Evolutionary conservation across 139 green algal genomes (phyloP), one percentile per base, ranked within the genome.

Genomic region (Dunaliella primolecta): DNA sequence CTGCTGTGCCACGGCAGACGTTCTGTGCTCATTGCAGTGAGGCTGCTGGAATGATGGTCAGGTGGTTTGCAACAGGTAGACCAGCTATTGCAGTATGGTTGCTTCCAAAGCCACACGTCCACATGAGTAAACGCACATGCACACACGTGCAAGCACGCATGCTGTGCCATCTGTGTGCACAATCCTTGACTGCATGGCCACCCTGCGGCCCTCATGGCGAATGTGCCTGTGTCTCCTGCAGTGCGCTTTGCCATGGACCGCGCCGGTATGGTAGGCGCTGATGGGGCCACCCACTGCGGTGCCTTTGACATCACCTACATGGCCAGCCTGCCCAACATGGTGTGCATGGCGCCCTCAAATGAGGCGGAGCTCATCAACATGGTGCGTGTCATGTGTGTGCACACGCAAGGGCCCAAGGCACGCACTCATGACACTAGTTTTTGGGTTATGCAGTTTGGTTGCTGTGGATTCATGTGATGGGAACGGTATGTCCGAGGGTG

Each of bases 201-300:
- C n/a, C n/a, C n/a, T n/a, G n/a, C n/a, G n/a, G n/a, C n/a, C n/a
- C n/a, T n/a, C n/a, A n/a, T n/a, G n/a, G n/a, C n/a, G n/a, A n/a
- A n/a, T n/a, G n/a, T n/a, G n/a, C n/a, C n/a, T n/a, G n/a, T n/a
- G n/a, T n/a, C n/a, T n/a, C n/a, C n/a, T 90, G 86, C 92, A 89
- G 97, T 99, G 36, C 95, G 97, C 30, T 99, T 99, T 92, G 96
- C 94, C 0, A 98, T 99, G 95, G 97, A 99, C 91, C 94, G 97
- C 37, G 97, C 95, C 1, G 97, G 97, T 38, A 87, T 99, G 55
- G 97, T 99, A 31, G 97, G 97, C 32, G 97, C 97, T 3, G 97
- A 99, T 84, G 97, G 97, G 71, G 91, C 97, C 27, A 99, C 97
- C 1, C 97, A 99, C 87, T 95, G 91, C 84, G 97, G 97, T 46